Conservation (phyloP, 257 asterid species). For the Solanum chiquidenum region DNA sequence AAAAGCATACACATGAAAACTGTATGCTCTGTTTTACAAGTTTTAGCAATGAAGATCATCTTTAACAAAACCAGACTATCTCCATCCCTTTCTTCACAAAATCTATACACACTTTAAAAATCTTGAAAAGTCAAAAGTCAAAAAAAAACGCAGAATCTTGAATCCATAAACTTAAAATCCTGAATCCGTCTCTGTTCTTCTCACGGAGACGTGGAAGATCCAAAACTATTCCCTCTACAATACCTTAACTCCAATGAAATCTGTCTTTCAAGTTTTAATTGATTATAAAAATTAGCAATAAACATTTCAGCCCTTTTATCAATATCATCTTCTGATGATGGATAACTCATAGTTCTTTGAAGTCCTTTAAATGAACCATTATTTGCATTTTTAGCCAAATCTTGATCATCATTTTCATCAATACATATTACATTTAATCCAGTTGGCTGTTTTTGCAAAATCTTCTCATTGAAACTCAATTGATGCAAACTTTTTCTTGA, state of each 20-base stretch:
- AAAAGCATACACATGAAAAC: not conserved
- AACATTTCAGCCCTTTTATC: conserved; percentile 81
- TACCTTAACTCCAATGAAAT: conserved; percentile 64
- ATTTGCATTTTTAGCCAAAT: not conserved
- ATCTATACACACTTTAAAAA: not conserved
- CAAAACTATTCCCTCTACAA: conserved; percentile 46
- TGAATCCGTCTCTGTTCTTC: not conserved
- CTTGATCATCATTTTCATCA: not conserved
- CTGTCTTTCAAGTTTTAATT: conserved; percentile 65
- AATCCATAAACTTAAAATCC: not conserved
- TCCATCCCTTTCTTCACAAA: not conserved
- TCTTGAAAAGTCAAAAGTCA: not conserved
- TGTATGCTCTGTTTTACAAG: not conserved
- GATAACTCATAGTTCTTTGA: conserved; percentile 57
- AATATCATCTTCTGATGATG: conserved; percentile 65
- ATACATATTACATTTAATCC: conserved; percentile 30
- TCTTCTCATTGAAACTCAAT: conserved; percentile 49
- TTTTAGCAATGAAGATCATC: not conserved
- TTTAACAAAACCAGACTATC: not conserved
- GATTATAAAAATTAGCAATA: conserved; percentile 63
- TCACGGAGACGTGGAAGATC: conserved; percentile 38
- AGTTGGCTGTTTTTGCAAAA: conserved; percentile 7
- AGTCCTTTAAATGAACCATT: conserved; percentile 8
- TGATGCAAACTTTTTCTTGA: not conserved
- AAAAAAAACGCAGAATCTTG: not conserved